Evolutionary conservation across 805 yeast species (phyloP), one percentile per base, ranked within the genome.

Genomic region (Yamadazyma paraphyllophila): DNA sequence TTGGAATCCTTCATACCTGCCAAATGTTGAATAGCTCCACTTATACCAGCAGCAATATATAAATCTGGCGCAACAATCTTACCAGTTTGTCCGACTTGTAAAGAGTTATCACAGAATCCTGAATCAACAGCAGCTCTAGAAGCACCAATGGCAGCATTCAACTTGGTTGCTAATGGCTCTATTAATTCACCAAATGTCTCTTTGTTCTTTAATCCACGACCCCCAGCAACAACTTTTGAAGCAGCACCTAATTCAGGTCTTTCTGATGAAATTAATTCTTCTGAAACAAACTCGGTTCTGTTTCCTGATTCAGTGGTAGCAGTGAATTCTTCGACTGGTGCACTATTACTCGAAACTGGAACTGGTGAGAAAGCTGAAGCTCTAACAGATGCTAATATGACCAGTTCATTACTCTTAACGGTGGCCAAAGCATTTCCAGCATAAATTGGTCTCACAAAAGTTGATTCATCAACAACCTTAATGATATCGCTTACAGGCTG

Each of bases 1-100:
- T 90, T 92, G 36, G 97, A 80, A 63, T 92, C 97, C 69, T 91
- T 92, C 97, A 92, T 92, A 53, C 99, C 99, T 1, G 99, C 99
- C 59, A 94, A 73, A 69, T 92, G 99, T 71, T 92, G 99, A 60
- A 92, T 92, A 27, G 99, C 99, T 51, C 99, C 99, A 15, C 96
- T 86, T 47, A 94, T 81, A 52, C 99, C 99, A 35, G 91, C 82
- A 2, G 97, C 98, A 38, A 94, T 68, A 64, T 94, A 94, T 51
- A 91, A 76, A 35, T 91, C 96, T 34, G 99, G 99, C 7, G 98
- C 98, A 29, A 94, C 95, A 44, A 91, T 91, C 66, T 94, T 94
- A 57, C 99, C 99, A 8, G 99, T 92, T 71, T 92, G 99, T 45
- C 99, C 99, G 50, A 92, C 91, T 69, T 92, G 99, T 57, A 92